These are phyloP conservation scores for Mucor mucedo DNA, from an alignment of 371 early-diverging fungal genomes.

Conservation along the genomic window DNA sequence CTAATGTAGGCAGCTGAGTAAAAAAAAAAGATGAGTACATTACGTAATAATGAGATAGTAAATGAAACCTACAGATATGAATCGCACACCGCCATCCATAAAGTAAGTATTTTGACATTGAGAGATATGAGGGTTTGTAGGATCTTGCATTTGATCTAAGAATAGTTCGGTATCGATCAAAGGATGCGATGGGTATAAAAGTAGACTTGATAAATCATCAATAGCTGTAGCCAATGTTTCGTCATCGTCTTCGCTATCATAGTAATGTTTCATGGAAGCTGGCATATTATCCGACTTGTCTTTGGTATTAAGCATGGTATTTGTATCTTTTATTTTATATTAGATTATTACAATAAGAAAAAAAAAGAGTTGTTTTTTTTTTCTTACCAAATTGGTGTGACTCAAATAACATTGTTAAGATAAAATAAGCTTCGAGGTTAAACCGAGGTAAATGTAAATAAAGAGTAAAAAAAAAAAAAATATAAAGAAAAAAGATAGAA, in stretches of 20 bases:
- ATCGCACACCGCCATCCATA: conserved; percentile 44
- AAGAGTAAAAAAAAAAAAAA: background rate
- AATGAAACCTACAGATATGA: conserved; percentile 41
- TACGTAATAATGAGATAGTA: background rate
- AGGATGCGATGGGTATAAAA: conserved; percentile 23
- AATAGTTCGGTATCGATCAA: conserved; percentile 17
- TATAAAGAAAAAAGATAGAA: background rate
- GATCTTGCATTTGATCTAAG: conserved; percentile 32
- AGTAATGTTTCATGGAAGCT: conserved; percentile 15
- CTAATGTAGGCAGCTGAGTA: conserved; percentile 41
- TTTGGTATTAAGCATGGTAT: conserved; percentile 11
- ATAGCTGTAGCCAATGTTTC: conserved; percentile 31
- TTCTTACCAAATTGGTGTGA: conserved; percentile 25
- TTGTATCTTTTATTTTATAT: conserved; percentile 2
- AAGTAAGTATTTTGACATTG: conserved; percentile 42
- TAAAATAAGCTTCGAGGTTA: conserved; percentile 1
- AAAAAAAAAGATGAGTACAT: background rate
- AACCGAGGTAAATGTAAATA: conserved; percentile 5
- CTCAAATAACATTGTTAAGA: conserved; percentile 24
- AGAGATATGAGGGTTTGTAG: conserved; percentile 32
- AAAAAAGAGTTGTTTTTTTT: background rate
- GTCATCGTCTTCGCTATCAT: conserved; percentile 31
- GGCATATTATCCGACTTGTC: conserved; percentile 12
- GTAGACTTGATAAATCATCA: conserved; percentile 29
- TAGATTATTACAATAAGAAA: background rate